Evolutionary conservation across 1,284 basidiomycete species (phyloP).

Genomic region (Xerocomus nothofagi): DNA sequence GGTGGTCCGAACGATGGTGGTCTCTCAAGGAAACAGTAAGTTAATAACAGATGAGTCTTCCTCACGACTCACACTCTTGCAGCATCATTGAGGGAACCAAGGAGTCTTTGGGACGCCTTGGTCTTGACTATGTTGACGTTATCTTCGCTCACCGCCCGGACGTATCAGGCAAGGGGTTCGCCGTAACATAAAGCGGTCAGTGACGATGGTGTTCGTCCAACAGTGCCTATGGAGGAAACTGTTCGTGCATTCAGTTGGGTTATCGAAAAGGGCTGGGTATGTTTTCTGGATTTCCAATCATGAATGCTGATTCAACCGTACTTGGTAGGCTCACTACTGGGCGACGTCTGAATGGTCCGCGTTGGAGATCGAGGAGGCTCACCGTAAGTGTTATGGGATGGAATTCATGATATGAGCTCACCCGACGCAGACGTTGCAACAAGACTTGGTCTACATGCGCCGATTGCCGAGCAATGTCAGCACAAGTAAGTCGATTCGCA

Average conservation of each 20-base stretch:
- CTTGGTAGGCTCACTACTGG: conserved; percentile 42
- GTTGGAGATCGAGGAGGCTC: conserved; percentile 48
- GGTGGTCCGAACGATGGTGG: conserved; percentile 56
- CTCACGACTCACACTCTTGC: background rate
- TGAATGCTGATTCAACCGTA: background rate
- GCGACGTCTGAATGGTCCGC: conserved; percentile 60
- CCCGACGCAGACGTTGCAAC: conserved; percentile 44
- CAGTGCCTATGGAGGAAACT: conserved; percentile 41
- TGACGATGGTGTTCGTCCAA: background rate
- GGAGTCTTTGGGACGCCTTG: conserved; percentile 56
- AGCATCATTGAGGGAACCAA: conserved; percentile 65
- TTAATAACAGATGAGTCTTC: background rate
- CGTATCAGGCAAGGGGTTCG: conserved; percentile 30
- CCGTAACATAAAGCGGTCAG: background rate
- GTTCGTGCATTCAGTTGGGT: conserved; percentile 45
- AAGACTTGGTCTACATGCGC: conserved; percentile 52
- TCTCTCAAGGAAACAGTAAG: conserved; percentile 66
- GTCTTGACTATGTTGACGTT: conserved; percentile 64
- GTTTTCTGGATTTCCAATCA: background rate
- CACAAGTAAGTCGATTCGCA: conserved; percentile 32
- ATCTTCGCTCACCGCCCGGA: conserved; percentile 58
- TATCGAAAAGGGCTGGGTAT: conserved; percentile 39
- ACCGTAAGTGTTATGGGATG: conserved; percentile 30
- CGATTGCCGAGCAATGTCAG: conserved; percentile 59
- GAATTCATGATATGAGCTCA: background rate